phyloP scores from a whole-genome alignment of 2,329 filamentous ascomycete species.

The Eutypa lata region DNA sequence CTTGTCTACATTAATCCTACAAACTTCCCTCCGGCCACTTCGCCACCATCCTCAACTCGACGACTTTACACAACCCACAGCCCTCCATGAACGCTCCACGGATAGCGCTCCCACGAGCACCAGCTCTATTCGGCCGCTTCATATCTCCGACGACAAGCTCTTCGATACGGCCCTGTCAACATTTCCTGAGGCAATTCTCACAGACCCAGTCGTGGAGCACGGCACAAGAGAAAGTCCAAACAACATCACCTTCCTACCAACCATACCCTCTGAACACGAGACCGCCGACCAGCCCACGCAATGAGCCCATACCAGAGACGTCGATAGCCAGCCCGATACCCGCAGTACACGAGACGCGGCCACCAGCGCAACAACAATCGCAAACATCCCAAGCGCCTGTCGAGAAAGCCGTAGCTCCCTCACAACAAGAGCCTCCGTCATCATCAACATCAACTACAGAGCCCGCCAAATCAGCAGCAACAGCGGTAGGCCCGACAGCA shows the following conservation, averaged over 20 bases:
- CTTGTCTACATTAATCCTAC: not conserved
- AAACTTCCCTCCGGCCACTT: not conserved
- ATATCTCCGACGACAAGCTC: slow-evolving; percentile 37
- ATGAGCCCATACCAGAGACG: slow-evolving; percentile 42
- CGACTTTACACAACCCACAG: not conserved
- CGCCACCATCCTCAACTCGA: too few relatives aligned
- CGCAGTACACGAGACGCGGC: slow-evolving; percentile 52
- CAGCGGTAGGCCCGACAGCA: slow-evolving; percentile 48
- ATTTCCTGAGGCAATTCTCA: slow-evolving; percentile 40
- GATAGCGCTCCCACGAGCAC: slow-evolving; percentile 30
- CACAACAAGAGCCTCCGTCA: slow-evolving; percentile 2
- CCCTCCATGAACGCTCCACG: slow-evolving; percentile 40
- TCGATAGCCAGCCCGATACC: slow-evolving; percentile 48
- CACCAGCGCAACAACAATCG: slow-evolving; percentile 25
- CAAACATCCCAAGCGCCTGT: not conserved
- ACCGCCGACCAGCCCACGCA: slow-evolving; percentile 37
- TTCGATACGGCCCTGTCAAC: slow-evolving; percentile 38
- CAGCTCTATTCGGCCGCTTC: slow-evolving; percentile 21
- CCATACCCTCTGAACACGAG: slow-evolving; percentile 47
- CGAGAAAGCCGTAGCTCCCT: not conserved
- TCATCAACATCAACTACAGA: slow-evolving; percentile 5
- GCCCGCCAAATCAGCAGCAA: not conserved
- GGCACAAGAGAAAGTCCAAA: slow-evolving; percentile 24
- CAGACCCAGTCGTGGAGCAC: slow-evolving; percentile 25
- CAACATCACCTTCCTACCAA: slow-evolving; percentile 41